Base-by-base conservation (phyloP, 1,284 basidiomycete species). In the Malassezia arunalokei region DNA sequence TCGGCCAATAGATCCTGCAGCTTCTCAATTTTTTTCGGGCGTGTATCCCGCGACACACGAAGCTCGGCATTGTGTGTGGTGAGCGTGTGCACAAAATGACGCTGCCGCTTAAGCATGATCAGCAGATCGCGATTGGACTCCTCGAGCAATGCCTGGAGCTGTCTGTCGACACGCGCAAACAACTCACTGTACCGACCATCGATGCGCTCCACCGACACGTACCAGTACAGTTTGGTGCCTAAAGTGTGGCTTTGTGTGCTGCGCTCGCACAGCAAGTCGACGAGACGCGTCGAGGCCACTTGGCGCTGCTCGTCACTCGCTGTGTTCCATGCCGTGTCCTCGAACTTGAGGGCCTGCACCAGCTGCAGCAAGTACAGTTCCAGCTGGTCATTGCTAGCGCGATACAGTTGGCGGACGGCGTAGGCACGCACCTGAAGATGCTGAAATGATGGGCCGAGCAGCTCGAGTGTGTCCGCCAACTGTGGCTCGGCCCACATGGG, bases 401-500 rank as follows among this genome's bases (percentile, higher is more conserved):
- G 77, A 56, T 82, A 84, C 6, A 99, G 77, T 66, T 92, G 86
- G 62, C 82, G 83, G 6, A 98, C 94, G 0, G 94, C 92, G 74
- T 91, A 99, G 1, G 85, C 86, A 51, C 92, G 78, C 1, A 99
- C 94, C 31, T 90, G 79, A 5, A 85, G 85, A 71, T 99, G 90
- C 5, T 87, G 81, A 12, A 88, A 98, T 0, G 82, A 81, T 1
- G 92, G 64, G 0, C 92, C 94, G 0, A 98, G 78, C 28, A 99
- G 76, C 71, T 98, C 94, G 6, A 99, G 77, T 2, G 92, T 94
- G 72, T 98, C 94, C 63, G 95, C 91, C 14, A 87, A 87, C 57
- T 91, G 92, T 17, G 96, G 86, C 65, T 95, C 90, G 2, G 87
- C 89, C 94, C 92, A 99, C 73, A 91, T 83, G 0, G 92, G 92